Conservation (phyloP, 805 yeast genomes). For the Pichia thaimueangensis region DNA sequence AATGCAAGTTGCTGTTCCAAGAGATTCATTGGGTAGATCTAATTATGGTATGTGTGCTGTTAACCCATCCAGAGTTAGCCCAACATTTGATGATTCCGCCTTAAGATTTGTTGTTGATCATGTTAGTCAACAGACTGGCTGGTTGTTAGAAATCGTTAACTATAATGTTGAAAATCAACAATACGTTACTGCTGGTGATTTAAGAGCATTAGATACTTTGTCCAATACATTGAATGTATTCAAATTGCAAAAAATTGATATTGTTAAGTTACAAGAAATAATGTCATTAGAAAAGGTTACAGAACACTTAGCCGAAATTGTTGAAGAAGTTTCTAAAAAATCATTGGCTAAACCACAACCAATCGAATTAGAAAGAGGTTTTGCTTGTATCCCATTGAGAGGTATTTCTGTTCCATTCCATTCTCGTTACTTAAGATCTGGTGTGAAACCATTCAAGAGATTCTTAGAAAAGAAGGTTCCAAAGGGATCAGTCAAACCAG, state of each 20-base stretch:
- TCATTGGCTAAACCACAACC: constrained; percentile 91
- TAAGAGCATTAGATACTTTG: constrained; percentile 88
- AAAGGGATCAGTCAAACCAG: constrained; percentile 90
- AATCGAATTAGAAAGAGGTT: constrained; percentile 94
- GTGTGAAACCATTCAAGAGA: constrained; percentile 98
- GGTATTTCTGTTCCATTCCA: constrained; percentile 99
- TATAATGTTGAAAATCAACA: constrained; percentile 97
- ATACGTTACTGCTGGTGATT: constrained; percentile 98
- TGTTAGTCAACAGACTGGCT: constrained; percentile 73
- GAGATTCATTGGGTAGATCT: constrained; percentile 92
- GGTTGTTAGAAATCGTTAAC: constrained; percentile 97
- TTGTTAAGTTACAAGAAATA: constrained; percentile 76
- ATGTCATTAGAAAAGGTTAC: constrained; percentile 83
- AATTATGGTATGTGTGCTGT: constrained; percentile 99
- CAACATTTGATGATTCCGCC: constrained; percentile 89
- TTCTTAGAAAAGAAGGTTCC: constrained; percentile 95
- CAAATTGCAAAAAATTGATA: constrained; percentile 90
- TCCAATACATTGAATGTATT: constrained; percentile 89
- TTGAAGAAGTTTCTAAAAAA: constrained; percentile 75
- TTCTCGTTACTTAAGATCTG: constrained; percentile 95
- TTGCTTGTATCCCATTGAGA: constrained; percentile 95
- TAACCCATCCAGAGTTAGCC: constrained; percentile 87
- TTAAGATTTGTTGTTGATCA: constrained; percentile 90
- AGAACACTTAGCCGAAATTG: constrained; percentile 82
- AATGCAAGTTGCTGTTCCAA: constrained; percentile 99